Base-by-base conservation (phyloP, 179 eudicot species). In the Beta macrorhiza region DNA sequence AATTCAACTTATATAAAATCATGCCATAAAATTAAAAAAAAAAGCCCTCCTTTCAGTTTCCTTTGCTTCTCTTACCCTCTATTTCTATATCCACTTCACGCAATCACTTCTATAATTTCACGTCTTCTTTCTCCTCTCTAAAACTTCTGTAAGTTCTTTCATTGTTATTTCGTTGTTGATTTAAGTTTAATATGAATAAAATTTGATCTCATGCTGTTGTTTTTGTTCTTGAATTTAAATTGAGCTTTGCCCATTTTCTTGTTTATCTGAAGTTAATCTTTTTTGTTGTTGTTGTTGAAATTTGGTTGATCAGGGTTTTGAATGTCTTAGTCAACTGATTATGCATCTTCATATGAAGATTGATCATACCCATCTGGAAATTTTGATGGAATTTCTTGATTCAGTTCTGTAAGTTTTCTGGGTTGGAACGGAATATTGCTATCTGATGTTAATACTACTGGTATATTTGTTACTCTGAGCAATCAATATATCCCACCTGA, bases 221-320 rank as follows among this genome's bases (percentile, higher is more conserved):
- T 9, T 32, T 29, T 12, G 29, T 51, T 51, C 32, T 75, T 75
- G 65, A 42, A 17, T 75, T 69, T 5, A 69, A 29, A 42, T 19
- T 58, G 15, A 58, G n/a, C 57, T 70, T 29, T 22, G 8, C 80
- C 80, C 62, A 77, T 20, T 51, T 51, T 29, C 14, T 76, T 45
- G 52, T 22, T 76, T n/a, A 6, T 61, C 52, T 77, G 45, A 32
- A 64, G 49, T 61, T 47, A 3, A 29, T 8, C 16, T 37, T 44
- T 68, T 19, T 3, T 51, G 25, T 25, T 8, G 13, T 19, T 10
- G 8, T 49, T 32, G 22, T 75, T 75, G 67, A 56, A 56, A 56
- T 55, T 57, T n/a, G 75, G 14, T 81, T 67, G 79, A 81, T 67
- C 47, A 74, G 61, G 79, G 69, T 67, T 45, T 56, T 29, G 75